Evolutionary conservation across 345 rosid species (phyloP), one percentile per base, ranked within the genome.

Genomic region (Corymbia maculata): DNA sequence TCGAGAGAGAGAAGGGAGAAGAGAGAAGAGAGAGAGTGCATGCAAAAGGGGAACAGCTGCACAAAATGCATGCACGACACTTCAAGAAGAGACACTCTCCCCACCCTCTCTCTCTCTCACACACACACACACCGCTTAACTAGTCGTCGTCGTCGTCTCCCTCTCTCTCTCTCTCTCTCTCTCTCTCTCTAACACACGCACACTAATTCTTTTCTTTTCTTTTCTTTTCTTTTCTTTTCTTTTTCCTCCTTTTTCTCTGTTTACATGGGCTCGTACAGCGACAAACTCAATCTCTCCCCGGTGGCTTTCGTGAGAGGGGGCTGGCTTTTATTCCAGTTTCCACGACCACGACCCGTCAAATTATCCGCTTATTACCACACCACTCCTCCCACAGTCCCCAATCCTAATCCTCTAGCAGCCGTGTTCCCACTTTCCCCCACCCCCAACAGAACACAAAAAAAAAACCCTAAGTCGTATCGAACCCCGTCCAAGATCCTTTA

Each of bases 51-150:
- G 30, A 28, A 91, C 92, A 92, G 94, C 94, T 92, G 97, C 94
- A 89, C 89, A 93, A 94, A 42, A 75, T 47, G 88, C 53, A 50
- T 84, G 89, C 84, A 86, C 91, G 90, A 91, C 94, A 93, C 95
- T 90, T 50, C 44, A 30, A 70, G 51, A 85, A 75, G 85, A 17
- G 28, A 86, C 87, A 44, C 90, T 59, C 87, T 47, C 96, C 95
- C 70, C 42, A 36, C n/a, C 17, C 85, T 68, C 87, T 52, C 70
- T 61, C 80, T 68, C 85, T 85, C 87, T 51, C 52, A 1, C 97
- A 93, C 95, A 91, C 95, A 19, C 64, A 26, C 68, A 32, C 88
- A 90, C 94, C 97, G 95, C 95, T 92, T 92, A 50, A 75, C 89
- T 84, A 89, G 88, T 86, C 90, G 59, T 86, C 85, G 85, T 86